These are phyloP conservation scores for Mayamaea pseudoterrestris DNA, from an alignment of 108 stramenopile genomes.

Conservation along the genomic window DNA sequence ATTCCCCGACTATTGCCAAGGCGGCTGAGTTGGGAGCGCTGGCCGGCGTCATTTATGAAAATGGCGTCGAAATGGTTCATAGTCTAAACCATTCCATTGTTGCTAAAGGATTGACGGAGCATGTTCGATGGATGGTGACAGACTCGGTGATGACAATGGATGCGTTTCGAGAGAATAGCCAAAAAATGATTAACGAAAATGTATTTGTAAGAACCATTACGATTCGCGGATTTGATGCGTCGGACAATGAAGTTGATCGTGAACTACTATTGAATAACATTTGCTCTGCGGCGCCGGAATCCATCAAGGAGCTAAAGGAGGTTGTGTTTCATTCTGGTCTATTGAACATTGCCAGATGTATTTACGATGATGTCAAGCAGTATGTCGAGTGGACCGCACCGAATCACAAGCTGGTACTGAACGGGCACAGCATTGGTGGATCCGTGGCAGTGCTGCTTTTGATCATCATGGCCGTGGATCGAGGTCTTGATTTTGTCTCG, in stretches of 20 bases:
- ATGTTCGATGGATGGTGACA: constrained; percentile 73
- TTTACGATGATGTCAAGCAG: constrained; percentile 40
- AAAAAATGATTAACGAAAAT: not conserved
- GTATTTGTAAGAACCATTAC: constrained; percentile 48
- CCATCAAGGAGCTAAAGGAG: constrained; percentile 7
- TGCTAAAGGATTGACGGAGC: constrained; percentile 51
- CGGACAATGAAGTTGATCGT: constrained; percentile 67
- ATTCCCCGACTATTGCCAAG: constrained; percentile 6
- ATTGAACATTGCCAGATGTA: constrained; percentile 36
- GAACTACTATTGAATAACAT: constrained; percentile 48
- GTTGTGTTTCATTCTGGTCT: constrained; percentile 62
- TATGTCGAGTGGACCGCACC: constrained; percentile 56
- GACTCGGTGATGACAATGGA: constrained; percentile 27
- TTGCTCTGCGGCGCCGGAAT: constrained; percentile 38
- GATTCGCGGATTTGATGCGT: constrained; percentile 81
- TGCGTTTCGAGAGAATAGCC: no score
- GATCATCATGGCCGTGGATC: constrained; percentile 29
- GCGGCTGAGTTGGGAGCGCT: constrained; percentile 48
- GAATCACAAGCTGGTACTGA: constrained; percentile 50
- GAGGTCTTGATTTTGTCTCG: constrained; percentile 36
- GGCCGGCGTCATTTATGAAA: constrained; percentile 64
- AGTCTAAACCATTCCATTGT: constrained; percentile 47
- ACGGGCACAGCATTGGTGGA: constrained; percentile 82
- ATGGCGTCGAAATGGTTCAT: constrained; percentile 22
- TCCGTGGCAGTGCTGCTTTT: constrained; percentile 50